Conservation (phyloP, 495 filamentous ascomycete species). For the Penicillium chermesinum region DNA sequence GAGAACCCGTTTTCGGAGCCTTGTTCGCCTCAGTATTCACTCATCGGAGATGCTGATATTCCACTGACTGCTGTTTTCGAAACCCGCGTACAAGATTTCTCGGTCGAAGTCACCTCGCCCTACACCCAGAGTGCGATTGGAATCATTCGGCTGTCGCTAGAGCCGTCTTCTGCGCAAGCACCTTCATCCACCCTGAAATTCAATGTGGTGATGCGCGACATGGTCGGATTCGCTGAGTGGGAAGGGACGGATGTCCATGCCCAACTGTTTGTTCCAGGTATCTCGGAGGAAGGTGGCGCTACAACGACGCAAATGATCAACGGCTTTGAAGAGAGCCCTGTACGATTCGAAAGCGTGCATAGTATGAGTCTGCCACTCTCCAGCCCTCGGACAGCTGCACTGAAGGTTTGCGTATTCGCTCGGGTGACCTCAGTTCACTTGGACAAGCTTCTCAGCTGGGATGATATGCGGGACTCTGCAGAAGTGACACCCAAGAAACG, state of each 20-base stretch:
- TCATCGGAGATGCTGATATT: conserved; percentile 91
- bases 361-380: conserved; percentile 95
- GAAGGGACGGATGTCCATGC: conserved; percentile 95
- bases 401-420: conserved; percentile 92
- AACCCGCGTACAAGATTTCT: conserved; percentile 89
- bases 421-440: conserved; percentile 89
- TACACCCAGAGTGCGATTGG: conserved; percentile 87
- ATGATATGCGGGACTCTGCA: conserved; percentile 81
- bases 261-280: conserved; percentile 88
- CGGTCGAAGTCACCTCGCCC: conserved; percentile 83
- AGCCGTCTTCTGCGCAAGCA: conserved; percentile 89
- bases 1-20: conserved; percentile 79
- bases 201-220: conserved; percentile 97
- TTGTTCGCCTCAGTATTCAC: conserved; percentile 85
- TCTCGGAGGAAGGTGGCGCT: conserved; percentile 86
- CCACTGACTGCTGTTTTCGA: conserved; percentile 93
- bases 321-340: conserved; percentile 90
- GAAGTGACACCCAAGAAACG: conserved; percentile 50
- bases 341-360: conserved; percentile 95
- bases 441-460: conserved; percentile 97
- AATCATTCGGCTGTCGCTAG: conserved; percentile 82
- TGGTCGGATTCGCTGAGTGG: conserved; percentile 92
- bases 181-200: conserved; percentile 93
- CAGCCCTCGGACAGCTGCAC: conserved; percentile 64
- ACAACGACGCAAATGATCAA: conserved; percentile 92